Base-by-base conservation (phyloP, 2,329 filamentous ascomycete species). In the Alternaria incomplexa region DNA sequence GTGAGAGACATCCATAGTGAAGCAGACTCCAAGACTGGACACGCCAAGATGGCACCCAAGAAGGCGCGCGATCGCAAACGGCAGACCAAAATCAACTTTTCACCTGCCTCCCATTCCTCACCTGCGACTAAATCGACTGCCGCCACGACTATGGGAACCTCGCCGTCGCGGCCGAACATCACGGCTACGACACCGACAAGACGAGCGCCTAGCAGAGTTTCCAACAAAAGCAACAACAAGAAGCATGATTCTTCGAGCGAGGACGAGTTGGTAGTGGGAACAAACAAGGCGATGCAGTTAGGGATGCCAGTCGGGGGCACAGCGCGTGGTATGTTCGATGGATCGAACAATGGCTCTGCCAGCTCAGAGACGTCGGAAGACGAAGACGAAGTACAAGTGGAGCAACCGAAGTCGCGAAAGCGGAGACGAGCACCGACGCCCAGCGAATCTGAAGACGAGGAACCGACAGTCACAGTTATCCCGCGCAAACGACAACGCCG, bases 11-110 rank as follows among this genome's bases (percentile, higher is more conserved):
- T 22, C 5, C 20, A 20, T 36, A 17, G 63, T 56, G 47, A 65
- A 46, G 28, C 9, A 46, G 43, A 51, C 36, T 58, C 22, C 6
- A 20, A 26, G n/a, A 44, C 47, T 28, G n/a, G 13, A 40, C 53
- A 32, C 11, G 20, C 26, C 6, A 63, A n/a, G 9, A 78, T 76
- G 74, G 64, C 69, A 46, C 67, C 68, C 12, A 77, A 72, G 61
- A 69, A 73, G 28, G 26, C 63, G 32, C 65, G 65, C 48, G 63
- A 68, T 20, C 72, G 68, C 48, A 75, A 73, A 63, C 77, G 78
- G 43, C 83, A 85, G 64, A 78, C 79, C 8, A 80, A 80, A 25
- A 72, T 85, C 20, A 77, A 73, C 52, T 84, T 84, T 71, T 82
- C 80, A 1, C 79, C 81, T 5, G 62, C 82, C 5, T 73, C 80